Evolutionary conservation across 257 asterid genomes (phyloP).

Genomic region (Asclepias syriaca): DNA sequence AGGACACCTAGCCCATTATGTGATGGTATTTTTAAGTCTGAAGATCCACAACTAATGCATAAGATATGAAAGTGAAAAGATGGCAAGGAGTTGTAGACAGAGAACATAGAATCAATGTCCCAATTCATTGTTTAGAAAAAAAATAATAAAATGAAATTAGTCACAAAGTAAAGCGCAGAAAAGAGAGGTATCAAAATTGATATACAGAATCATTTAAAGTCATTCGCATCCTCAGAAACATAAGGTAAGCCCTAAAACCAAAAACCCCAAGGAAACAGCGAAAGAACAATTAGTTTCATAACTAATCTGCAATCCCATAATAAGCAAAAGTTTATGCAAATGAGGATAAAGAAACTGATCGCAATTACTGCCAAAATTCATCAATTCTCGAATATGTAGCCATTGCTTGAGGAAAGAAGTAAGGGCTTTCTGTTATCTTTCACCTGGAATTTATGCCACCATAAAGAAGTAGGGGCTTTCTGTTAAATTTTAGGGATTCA

Average conservation of each 20-base stretch:
- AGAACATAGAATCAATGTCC: neutral
- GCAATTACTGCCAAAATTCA: neutral
- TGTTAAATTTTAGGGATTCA: neutral
- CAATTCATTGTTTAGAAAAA: neutral
- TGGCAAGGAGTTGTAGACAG: neutral
- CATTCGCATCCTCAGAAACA: neutral
- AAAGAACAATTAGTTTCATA: neutral
- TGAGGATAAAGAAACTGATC: neutral
- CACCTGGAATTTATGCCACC: neutral
- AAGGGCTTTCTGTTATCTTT: neutral
- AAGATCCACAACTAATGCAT: neutral
- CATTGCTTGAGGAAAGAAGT: neutral
- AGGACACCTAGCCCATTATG: neutral
- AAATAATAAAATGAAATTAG: neutral
- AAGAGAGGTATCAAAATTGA: neutral
- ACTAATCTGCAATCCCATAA: neutral
- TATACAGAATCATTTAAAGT: neutral
- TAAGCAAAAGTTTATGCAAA: neutral
- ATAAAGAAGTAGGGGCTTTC: neutral
- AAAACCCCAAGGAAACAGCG: neutral
- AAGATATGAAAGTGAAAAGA: neutral
- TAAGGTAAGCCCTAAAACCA: neutral
- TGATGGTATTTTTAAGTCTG: neutral
- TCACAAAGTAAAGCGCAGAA: neutral
- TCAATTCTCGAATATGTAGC: neutral